Evolutionary conservation across 169 alveolate species (phyloP).

Genomic region (Plasmodium vivax): DNA sequence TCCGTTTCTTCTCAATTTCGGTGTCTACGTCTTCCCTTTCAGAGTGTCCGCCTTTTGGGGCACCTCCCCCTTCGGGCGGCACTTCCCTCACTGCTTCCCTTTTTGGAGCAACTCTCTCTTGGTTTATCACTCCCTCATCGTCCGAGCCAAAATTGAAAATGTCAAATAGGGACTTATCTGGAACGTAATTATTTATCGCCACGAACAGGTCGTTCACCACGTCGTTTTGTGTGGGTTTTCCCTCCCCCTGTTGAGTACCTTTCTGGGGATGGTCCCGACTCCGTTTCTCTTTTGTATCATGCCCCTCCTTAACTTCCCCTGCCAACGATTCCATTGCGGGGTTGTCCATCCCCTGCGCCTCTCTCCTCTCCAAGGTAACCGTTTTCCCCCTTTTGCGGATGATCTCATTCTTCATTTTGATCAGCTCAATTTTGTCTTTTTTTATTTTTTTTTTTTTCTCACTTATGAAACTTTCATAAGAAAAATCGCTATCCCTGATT

Average conservation of each 20-base stretch:
- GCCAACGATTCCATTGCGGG: not conserved
- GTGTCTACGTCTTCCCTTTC: not conserved
- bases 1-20: conserved; percentile 36
- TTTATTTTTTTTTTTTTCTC: conserved; percentile 55
- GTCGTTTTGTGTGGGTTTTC: not conserved
- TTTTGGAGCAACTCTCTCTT: not conserved
- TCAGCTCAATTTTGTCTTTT: conserved; percentile 47
- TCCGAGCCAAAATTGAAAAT: conserved; percentile 4
- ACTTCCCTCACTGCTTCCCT: not conserved
- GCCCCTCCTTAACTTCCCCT: not conserved
- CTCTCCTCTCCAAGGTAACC: not conserved
- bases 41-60: not conserved
- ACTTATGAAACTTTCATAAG: conserved; percentile 71
- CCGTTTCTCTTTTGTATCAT: not conserved
- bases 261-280: not conserved
- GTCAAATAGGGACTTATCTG: conserved; percentile 55
- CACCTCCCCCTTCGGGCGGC: not conserved
- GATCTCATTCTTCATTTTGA: conserved; percentile 57
- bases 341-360: not conserved
- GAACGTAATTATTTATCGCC: conserved; percentile 62
- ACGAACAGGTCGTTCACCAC: conserved; percentile 9
- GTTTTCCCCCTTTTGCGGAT: not conserved
- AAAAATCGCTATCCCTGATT: conserved; percentile 71
- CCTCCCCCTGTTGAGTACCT: not conserved
- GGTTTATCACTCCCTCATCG: not conserved